These are phyloP conservation scores for Larix kaempferi DNA, from an alignment of 75 land plant species.

Conservation along the genomic window DNA sequence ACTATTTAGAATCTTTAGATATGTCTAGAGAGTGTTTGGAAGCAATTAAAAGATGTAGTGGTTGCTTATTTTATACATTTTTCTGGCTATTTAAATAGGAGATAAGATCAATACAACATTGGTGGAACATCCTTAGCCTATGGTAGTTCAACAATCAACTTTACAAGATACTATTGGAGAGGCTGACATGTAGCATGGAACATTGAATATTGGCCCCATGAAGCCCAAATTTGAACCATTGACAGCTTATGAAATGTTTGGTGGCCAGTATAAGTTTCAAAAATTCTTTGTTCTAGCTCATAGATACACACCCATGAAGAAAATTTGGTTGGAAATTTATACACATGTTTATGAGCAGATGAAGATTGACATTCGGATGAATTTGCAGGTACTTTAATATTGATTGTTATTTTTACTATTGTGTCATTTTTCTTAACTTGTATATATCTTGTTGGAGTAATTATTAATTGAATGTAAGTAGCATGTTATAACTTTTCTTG, in stretches of 20 bases:
- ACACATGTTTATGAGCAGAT: conserved; percentile 83
- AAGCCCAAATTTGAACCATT: conserved; percentile 67
- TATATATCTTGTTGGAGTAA: not conserved
- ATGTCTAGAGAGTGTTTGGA: too few relatives aligned
- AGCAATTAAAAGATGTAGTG: too few relatives aligned
- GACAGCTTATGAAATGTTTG: conserved; percentile 78
- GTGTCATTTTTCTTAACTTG: not conserved
- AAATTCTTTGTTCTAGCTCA: conserved; percentile 82
- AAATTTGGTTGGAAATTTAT: conserved; percentile 85
- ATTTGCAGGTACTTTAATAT: conserved; percentile 51
- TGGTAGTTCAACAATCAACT: too few relatives aligned
- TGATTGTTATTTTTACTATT: too few relatives aligned
- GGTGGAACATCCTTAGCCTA: not conserved
- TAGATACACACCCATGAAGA: conserved; percentile 76
- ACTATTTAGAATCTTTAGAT: too few relatives aligned
- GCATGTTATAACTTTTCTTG: too few relatives aligned
- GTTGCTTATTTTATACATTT: too few relatives aligned
- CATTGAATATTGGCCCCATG: not conserved
- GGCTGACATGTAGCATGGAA: too few relatives aligned
- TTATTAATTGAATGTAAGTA: not conserved
- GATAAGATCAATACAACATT: not conserved
- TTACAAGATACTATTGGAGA: too few relatives aligned
- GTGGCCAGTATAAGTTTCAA: conserved; percentile 70
- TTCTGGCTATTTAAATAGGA: not conserved
- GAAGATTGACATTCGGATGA: conserved; percentile 95